These are phyloP conservation scores for Physaria fendleri DNA, from an alignment of 345 rosid genomes.

Conservation along the genomic window DNA sequence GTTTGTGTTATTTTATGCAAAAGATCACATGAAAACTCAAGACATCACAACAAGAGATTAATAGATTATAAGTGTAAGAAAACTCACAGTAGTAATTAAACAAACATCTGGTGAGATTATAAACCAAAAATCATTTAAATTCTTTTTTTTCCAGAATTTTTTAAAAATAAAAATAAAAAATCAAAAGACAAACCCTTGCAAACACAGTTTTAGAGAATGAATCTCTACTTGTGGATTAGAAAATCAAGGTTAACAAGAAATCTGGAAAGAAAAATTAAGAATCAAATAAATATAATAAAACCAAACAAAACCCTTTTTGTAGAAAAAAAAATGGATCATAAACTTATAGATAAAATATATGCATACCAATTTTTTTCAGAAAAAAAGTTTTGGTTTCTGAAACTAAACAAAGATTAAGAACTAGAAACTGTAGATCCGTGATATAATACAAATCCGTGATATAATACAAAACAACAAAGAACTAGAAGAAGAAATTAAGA, in stretches of 20 bases:
- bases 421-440: background rate
- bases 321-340: background rate
- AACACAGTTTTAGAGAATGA: background rate
- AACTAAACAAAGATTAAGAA: constrained; percentile 14
- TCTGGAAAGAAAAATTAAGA: background rate
- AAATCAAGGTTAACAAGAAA: constrained; percentile 4
- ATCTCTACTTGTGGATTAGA: background rate
- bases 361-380: constrained; percentile 1
- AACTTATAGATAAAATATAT: background rate
- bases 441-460: background rate
- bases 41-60: background rate
- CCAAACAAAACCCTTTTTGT: constrained; percentile 7
- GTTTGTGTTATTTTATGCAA: constrained; percentile 33
- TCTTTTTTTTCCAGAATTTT: background rate
- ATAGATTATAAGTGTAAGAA: background rate
- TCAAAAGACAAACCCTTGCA: background rate
- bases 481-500: background rate
- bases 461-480: background rate
- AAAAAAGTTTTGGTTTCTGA: constrained; percentile 16
- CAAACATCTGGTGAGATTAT: constrained; percentile 5
- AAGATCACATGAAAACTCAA: constrained; percentile 17
- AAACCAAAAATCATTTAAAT: constrained; percentile 2
- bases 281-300: background rate
- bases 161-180: background rate
- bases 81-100: background rate